Base-by-base conservation (phyloP, 2,329 filamentous ascomycete species). In the Fusarium begoniae region DNA sequence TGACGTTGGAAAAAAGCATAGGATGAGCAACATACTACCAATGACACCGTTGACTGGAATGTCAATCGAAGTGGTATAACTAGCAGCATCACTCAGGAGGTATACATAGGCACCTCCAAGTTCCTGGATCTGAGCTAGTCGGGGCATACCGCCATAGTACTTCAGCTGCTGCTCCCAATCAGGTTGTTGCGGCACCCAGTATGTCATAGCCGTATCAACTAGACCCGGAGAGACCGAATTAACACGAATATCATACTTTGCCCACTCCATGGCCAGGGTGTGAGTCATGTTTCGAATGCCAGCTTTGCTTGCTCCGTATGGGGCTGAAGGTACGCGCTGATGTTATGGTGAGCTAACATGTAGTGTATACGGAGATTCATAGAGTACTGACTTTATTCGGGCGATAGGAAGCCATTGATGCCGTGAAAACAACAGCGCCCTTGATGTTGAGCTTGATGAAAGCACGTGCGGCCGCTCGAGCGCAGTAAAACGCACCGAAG, bases 1-100 rank as follows among this genome's bases (percentile, higher is more conserved):
- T 0, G 8, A 41, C 15, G 2, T 14, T 22, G 1, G 0, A 15
- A 10, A n/a, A 13, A n/a, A 2, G 0, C 1, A 0, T 14, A 14
- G 12, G 12, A n/a, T 3, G 4, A 14, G 40, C 2, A n/a, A 41
- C 40, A n/a, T 41, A 41, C 40, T 41, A 14, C 40, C 40, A 41
- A 41, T 41, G 8, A 41, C 40, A 14, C 40, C 40, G 8, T 41
- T 41, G 8, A 41, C 40, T 2, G 20, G 20, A 41, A 41, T 41
- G 40, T 41, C 40, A 6, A 41, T 41, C 22, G 40, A 41, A 14
- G 40, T 41, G 40, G 40, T 41, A 41, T 41, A 41, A 14, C 40
- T 41, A n/a, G 40, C 40, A 41, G 40, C 40, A 41, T 41, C 20
- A 41, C 40, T 41, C 0, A 41, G 20, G 20, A 41, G 40, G 40